These are phyloP conservation scores for Yamadazyma aaseri DNA, from an alignment of 1,139 yeast species.

Conservation along the genomic window DNA sequence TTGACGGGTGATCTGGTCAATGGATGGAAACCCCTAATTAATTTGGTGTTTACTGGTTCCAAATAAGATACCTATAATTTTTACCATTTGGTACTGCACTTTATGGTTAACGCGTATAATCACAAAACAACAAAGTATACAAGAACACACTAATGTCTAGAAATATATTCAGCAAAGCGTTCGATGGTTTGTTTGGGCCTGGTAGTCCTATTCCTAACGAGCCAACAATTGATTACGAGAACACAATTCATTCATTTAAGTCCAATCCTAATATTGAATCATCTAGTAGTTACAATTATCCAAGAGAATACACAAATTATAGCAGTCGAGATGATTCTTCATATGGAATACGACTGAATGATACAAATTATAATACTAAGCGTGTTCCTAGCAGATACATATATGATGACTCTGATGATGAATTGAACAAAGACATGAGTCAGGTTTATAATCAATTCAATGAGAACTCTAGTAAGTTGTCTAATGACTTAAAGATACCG, in stretches of 20 bases:
- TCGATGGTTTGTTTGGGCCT: conserved; percentile 16
- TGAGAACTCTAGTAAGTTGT: conserved; percentile 10
- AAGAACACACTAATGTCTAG: too few relatives aligned
- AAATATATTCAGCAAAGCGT: conserved; percentile 10
- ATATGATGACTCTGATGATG: conserved; percentile 26
- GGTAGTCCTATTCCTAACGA: conserved; percentile 29
- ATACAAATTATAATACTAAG: too few relatives aligned
- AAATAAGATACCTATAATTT: too few relatives aligned
- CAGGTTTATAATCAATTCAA: conserved; percentile 14
- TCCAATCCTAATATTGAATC: conserved; percentile 1
- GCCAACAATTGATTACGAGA: conserved; percentile 39
- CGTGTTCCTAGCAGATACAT: conserved; percentile 1
- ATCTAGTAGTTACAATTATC: background rate
- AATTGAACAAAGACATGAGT: conserved; percentile 18
- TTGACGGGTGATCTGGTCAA: too few relatives aligned
- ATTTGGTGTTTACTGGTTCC: too few relatives aligned
- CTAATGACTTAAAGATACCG: conserved; percentile 18
- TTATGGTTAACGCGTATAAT: too few relatives aligned
- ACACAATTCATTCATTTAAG: conserved; percentile 21
- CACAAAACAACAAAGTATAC: too few relatives aligned
- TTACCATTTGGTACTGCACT: too few relatives aligned
- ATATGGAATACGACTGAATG: too few relatives aligned
- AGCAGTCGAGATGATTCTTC: background rate
- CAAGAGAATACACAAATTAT: background rate
- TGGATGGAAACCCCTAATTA: too few relatives aligned